A percentile compares a stretch with the other conserved stretches of the same genome.
phyloP scores from a whole-genome alignment of 2,329 filamentous ascomycete genomes.

The Bipolaris sorokiniana region DNA sequence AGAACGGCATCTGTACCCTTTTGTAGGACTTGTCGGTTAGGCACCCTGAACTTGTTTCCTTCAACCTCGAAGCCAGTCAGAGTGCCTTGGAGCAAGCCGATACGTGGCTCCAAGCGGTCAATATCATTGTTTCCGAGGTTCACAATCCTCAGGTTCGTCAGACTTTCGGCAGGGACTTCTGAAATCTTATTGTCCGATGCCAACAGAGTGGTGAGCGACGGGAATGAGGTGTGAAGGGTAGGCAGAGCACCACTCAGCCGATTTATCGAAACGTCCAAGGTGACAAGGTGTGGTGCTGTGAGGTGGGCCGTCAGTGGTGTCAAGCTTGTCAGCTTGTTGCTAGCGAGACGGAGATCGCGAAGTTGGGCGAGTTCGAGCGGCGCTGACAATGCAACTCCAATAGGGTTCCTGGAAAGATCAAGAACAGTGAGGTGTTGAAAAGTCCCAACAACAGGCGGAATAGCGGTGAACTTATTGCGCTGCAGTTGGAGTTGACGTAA shows the following conservation, averaged over 20 bases:
- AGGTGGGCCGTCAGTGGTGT: conserved; percentile 69
- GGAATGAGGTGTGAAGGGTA: conserved; percentile 69
- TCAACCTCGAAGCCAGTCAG: conserved; percentile 75
- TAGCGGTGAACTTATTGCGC: conserved; percentile 73
- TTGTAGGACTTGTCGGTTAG: conserved; percentile 80
- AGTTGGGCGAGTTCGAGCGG: conserved; percentile 74
- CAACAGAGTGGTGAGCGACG: conserved; percentile 71
- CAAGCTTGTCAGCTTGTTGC: conserved; percentile 73
- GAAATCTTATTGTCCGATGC: conserved; percentile 80
- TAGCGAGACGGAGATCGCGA: conserved; percentile 75
- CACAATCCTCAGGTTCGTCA: conserved; percentile 75
- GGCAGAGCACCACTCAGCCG: conserved; percentile 74
- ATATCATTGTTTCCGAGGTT: conserved; percentile 89
- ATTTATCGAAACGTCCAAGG: conserved; percentile 83
- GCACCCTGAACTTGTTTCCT: conserved; percentile 87
- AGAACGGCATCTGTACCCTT: conserved; percentile 86
- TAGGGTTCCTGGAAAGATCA: conserved; percentile 78
- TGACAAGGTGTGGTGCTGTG: conserved; percentile 74
- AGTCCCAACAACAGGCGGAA: conserved; percentile 74
- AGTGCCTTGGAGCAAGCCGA: conserved; percentile 75
- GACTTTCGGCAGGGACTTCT: conserved; percentile 73
- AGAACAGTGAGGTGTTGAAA: conserved; percentile 72
- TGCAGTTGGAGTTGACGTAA: conserved; percentile 70
- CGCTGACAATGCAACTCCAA: conserved; percentile 52
- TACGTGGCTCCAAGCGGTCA: conserved; percentile 75